phyloP scores from a whole-genome alignment of 2,329 filamentous ascomycete genomes.

The Knoxdaviesia proteae region DNA sequence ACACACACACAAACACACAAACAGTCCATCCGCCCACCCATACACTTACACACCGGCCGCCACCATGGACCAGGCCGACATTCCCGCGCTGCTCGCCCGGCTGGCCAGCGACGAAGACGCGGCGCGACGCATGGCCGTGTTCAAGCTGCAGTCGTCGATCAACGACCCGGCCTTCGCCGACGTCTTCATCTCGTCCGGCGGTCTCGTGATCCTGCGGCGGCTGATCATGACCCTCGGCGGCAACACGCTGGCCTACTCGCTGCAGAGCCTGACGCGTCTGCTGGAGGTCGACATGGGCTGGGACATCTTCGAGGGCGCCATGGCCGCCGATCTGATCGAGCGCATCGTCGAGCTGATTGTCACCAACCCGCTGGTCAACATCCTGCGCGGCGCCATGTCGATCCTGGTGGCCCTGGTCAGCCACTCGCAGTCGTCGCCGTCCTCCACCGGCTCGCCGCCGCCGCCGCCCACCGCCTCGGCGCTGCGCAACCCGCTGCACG shows the following conservation, averaged over 20 bases:
- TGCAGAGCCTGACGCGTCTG: conserved; percentile 71
- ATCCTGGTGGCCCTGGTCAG: conserved; percentile 87
- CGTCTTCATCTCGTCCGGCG: conserved; percentile 80
- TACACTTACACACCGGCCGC: background rate
- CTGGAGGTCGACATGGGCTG: conserved; percentile 96
- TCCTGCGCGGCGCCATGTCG: conserved; percentile 88
- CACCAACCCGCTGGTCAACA: conserved; percentile 89
- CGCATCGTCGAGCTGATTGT: conserved; percentile 82
- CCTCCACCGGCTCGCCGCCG: conserved; percentile 11
- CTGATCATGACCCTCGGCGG: conserved; percentile 71
- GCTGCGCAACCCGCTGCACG: conserved; percentile 16
- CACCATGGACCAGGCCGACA: conserved; percentile 44
- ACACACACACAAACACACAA: too few species aligned
- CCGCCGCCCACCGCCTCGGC: conserved; percentile 24
- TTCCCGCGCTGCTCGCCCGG: conserved; percentile 42
- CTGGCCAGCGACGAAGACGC: conserved; percentile 62
- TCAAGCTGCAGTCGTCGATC: conserved; percentile 90
- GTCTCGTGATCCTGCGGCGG: conserved; percentile 59
- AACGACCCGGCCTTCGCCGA: conserved; percentile 94
- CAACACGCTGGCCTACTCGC: conserved; percentile 86
- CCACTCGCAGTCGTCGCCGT: conserved; percentile 44
- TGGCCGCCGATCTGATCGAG: conserved; percentile 45
- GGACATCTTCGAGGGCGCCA: conserved; percentile 56
- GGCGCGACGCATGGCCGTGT: conserved; percentile 93
- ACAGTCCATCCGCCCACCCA: background rate